A percentile compares a stretch with the other conserved stretches of the same genome.
Evolutionary conservation across 176 grass and related monocot species (phyloP).

Genomic region (Zoysia pacifica): DNA sequence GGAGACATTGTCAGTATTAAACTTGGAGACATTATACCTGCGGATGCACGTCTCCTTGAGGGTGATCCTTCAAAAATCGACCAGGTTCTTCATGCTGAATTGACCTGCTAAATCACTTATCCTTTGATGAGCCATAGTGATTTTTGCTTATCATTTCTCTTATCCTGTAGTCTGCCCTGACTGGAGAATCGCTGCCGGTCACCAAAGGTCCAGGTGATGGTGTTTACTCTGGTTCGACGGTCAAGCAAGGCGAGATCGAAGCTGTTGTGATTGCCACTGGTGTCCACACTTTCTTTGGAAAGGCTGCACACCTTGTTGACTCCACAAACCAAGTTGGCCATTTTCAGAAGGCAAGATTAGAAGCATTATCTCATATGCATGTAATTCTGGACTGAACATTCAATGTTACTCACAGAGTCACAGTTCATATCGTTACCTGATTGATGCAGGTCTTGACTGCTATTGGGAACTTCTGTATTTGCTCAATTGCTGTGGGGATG

Average conservation of each 20-base stretch:
- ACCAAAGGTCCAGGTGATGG: constrained; percentile 75
- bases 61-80: constrained; percentile 83
- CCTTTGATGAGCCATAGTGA: neutral
- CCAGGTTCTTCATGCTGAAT: constrained; percentile 49
- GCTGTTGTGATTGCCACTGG: constrained; percentile 79
- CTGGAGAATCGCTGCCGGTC: constrained; percentile 69
- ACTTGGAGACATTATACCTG: constrained; percentile 73
- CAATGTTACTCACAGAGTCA: neutral
- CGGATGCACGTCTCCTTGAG: constrained; percentile 73
- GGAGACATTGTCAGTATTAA: constrained; percentile 72
- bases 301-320: constrained; percentile 82
- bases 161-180: constrained; percentile 56
- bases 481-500: constrained; percentile 72
- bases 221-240: constrained; percentile 80
- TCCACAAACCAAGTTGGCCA: constrained; percentile 84
- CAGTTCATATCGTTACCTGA: constrained; percentile 13
- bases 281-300: constrained; percentile 86
- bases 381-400: neutral
- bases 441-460: constrained; percentile 59
- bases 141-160: constrained; percentile 9
- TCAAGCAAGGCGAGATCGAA: constrained; percentile 76
- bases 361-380: neutral
- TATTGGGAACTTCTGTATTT: constrained; percentile 80
- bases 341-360: constrained; percentile 70
- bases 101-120: neutral